phyloP scores from a whole-genome alignment of 2,329 filamentous ascomycete genomes.

The Verticillium isaacii region DNA sequence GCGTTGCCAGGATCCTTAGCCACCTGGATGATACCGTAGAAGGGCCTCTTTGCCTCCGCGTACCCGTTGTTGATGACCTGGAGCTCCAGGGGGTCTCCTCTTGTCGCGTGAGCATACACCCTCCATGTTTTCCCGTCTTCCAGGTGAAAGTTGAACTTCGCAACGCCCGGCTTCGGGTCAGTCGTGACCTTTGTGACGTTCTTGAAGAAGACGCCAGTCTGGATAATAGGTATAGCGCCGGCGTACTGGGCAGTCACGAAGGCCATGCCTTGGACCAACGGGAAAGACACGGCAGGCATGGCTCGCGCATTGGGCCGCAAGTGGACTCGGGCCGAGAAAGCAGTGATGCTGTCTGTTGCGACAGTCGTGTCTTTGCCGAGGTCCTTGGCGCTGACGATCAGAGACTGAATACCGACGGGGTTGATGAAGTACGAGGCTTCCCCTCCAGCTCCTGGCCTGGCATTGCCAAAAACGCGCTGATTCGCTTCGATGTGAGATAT shows the following conservation, averaged over 20 bases:
- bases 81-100: slow-evolving; percentile 60
- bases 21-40: slow-evolving; percentile 76
- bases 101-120: slow-evolving; percentile 65
- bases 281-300: slow-evolving; percentile 65
- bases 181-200: slow-evolving; percentile 54
- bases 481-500: slow-evolving; percentile 68
- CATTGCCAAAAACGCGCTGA: slow-evolving; percentile 63
- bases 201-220: slow-evolving; percentile 70
- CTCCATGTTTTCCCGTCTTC: slow-evolving; percentile 75
- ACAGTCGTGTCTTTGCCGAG: slow-evolving; percentile 57
- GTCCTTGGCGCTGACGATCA: slow-evolving; percentile 75
- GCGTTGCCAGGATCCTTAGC: slow-evolving; percentile 67
- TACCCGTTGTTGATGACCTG: slow-evolving; percentile 60
- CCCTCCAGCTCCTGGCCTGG: slow-evolving; percentile 41
- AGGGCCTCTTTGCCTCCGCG: slow-evolving; percentile 61
- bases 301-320: slow-evolving; percentile 51
- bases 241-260: slow-evolving; percentile 78
- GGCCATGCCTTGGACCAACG: slow-evolving; percentile 83
- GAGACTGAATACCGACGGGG: slow-evolving; percentile 74
- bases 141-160: slow-evolving; percentile 71
- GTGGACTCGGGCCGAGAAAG: slow-evolving; percentile 62
- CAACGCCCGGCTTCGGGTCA: slow-evolving; percentile 58
- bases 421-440: slow-evolving; percentile 72
- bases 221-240: slow-evolving; percentile 65
- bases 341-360: slow-evolving; percentile 48